Base-by-base conservation (phyloP, 2,329 filamentous ascomycete species). In the Scedosporium apiospermum region DNA sequence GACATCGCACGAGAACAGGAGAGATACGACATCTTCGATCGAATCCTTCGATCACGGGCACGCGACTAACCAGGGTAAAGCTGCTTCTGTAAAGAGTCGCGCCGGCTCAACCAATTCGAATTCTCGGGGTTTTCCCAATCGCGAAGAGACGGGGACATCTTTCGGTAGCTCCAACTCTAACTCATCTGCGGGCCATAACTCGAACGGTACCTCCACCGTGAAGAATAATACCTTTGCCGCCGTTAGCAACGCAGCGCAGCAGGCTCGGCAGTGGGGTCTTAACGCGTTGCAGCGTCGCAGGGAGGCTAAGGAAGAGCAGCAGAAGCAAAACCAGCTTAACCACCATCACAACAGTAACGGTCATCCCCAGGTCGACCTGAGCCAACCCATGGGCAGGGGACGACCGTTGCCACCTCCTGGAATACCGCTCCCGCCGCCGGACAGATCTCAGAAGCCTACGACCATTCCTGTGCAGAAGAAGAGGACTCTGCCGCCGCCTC, bases 341-440 rank as follows among this genome's bases (percentile, higher is more conserved):
- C 58, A 18, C 18, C 51, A 58, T 41, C 12, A 38, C 27, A 57
- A 26, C 61, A 12, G n/a, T 46, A 18, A 26, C 30, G 49, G 61
- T 3, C 58, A 41, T 14, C 18, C 58, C 27, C 71, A 71, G 7
- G 71, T 84, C 65, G 72, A 85, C 74, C 66, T 82, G 64, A 75
- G 72, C 66, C 84, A 90, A 68, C 91, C 91, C 1, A 91, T 96
- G 78, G 92, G 92, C 1, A 83, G 91, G 46, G 91, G 91, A 0
- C 88, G 89, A 67, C 91, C 91, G 1, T 77, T 96, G 18, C 91
- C 91, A 57, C 91, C 91, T 7, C 90, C 89, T 2, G 92, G 91
- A 2, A 87, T 83, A 55, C 91, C 92, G 3, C 79, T 96, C 1
- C 91, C 92, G 1, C 84, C 80, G 51, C 88, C 88, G 1, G 84